phyloP scores from a whole-genome alignment of 2,329 filamentous ascomycete species.

The Ceratocystis papillata region DNA sequence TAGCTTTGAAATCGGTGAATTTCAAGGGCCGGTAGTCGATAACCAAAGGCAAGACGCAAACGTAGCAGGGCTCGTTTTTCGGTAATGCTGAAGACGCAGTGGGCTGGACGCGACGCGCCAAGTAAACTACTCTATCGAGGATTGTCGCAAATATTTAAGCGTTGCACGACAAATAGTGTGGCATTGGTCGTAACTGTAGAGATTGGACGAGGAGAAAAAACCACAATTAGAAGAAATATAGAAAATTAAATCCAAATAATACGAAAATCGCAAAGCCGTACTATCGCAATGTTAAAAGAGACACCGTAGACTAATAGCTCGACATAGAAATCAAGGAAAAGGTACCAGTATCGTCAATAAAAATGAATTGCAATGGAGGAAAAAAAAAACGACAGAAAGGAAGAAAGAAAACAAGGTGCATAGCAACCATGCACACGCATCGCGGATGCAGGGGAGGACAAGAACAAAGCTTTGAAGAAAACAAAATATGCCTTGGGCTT shows the following conservation, averaged over 20 bases:
- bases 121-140: background rate
- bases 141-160: conserved; percentile 1
- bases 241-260: background rate
- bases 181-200: background rate
- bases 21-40: background rate
- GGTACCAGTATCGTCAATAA: background rate
- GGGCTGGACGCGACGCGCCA: background rate
- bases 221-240: conserved; percentile 3
- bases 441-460: background rate
- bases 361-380: background rate
- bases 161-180: background rate
- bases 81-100: background rate
- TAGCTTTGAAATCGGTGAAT: background rate
- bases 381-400: background rate
- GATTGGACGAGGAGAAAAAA: background rate
- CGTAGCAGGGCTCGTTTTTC: background rate
- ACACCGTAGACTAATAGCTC: too few relatives aligned
- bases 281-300: background rate
- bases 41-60: background rate
- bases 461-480: background rate
- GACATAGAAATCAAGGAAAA: too few relatives aligned
- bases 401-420: background rate
- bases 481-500: background rate
- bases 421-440: conserved; percentile 4
- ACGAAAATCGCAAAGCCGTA: background rate